These are phyloP conservation scores for Lithocarpus polystachyus DNA, from an alignment of 306 rosid species.

Conservation along the genomic window DNA sequence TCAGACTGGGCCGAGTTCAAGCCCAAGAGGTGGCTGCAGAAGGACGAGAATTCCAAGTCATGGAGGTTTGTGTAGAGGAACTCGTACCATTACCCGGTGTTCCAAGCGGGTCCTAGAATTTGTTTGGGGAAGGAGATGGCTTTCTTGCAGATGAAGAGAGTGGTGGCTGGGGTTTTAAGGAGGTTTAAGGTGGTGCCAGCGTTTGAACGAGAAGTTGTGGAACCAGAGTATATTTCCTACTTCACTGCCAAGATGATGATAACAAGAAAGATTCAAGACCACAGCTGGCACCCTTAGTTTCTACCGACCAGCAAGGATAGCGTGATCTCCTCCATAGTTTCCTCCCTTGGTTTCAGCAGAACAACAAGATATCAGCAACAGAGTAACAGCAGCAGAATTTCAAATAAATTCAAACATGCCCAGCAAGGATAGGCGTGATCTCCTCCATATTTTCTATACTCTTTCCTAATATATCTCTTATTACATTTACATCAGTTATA, in stretches of 20 bases:
- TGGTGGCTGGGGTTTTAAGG: conserved; percentile 49
- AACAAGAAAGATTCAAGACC: too few species aligned
- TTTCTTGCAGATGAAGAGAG: conserved; percentile 76
- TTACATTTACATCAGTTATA: too few species aligned
- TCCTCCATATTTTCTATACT: too few species aligned
- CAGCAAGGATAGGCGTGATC: too few species aligned
- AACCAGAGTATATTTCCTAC: conserved; percentile 33
- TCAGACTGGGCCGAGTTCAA: conserved; percentile 51
- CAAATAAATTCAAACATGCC: too few species aligned
- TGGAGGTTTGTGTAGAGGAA: conserved; percentile 57
- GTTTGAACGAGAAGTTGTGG: conserved; percentile 5
- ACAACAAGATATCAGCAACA: too few species aligned
- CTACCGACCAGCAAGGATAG: too few species aligned
- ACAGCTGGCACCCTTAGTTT: too few species aligned
- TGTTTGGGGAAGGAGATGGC: conserved; percentile 94
- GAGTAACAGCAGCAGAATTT: too few species aligned
- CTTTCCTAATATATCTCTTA: too few species aligned
- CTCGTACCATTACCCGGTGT: conserved; percentile 56
- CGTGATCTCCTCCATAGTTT: too few species aligned
- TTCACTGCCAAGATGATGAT: conserved; percentile 37
- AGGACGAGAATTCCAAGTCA: neutral
- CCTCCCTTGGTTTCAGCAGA: too few species aligned
- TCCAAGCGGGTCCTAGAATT: conserved; percentile 81
- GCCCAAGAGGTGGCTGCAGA: conserved; percentile 68
- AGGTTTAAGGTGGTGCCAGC: conserved; percentile 50